Evolutionary conservation across 768 basidiomycete genomes (phyloP), one percentile per base, ranked within the genome.

Genomic region (Lactarius hengduanensis): DNA sequence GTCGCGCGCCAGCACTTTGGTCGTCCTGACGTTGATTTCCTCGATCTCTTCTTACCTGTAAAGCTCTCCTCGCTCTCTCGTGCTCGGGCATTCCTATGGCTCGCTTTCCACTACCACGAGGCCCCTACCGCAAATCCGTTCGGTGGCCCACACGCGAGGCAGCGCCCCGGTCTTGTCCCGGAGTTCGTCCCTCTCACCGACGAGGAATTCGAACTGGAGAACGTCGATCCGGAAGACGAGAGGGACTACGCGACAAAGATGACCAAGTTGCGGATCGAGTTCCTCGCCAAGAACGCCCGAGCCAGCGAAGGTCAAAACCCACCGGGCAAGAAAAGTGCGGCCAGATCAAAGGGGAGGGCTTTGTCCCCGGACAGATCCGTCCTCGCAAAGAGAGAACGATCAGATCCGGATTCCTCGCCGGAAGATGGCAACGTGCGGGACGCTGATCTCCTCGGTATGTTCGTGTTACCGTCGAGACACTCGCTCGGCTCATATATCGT

Each of bases 31-130:
- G 70, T 76, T 45, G 77, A 78, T 50, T 74, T 82, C 41, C 74
- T 79, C 59, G 81, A 82, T 71, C 72, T 83, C 64, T 83, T 83
- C 72, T 74, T 77, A 20, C 79, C 80, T 7, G 74, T 78, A 43
- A 68, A 74, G 41, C 66, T 80, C 45, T 78, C 81, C 3, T 80
- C 82, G 8, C 68, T 63, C 13, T 77, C 79, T 43, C 80, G 82
- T 18, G 81, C 82, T 0, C 75, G 73, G 15, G 80, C 80, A 4
- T 80, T 84, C 68, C 79, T 84, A 32, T 81, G 80, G 78, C 75
- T 83, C 32, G 72, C 81, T 59, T 80, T 78, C 71, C 80, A 81
- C 68, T 81, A 82, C 71, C 77, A 82, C 70, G 82, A 84, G 70
- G 70, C 71, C 20, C 69, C 75, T 10, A 63, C 70, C 1, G 65